These are phyloP conservation scores for Xerocomellus amylosporus DNA, from an alignment of 768 basidiomycete genomes.

Conservation along the genomic window DNA sequence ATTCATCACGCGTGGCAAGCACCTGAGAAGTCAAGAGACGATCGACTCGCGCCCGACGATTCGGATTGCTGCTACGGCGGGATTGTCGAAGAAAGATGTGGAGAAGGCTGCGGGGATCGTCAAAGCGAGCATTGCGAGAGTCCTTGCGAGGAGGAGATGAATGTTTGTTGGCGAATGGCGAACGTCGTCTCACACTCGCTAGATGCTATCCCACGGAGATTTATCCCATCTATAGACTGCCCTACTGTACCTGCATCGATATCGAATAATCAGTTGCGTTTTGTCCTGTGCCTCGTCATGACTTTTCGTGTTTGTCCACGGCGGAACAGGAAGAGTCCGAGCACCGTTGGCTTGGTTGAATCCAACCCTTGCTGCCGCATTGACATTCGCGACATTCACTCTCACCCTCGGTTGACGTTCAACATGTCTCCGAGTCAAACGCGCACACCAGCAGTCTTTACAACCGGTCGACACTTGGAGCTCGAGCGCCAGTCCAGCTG, in stretches of 20 bases:
- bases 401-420: no score
- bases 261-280: slow-evolving; percentile 9
- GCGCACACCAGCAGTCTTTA: no score
- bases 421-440: no score
- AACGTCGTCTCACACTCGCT: not conserved
- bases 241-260: slow-evolving; percentile 14
- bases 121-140: slow-evolving; percentile 71
- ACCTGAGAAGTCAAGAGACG: slow-evolving; percentile 80
- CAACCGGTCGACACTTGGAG: no score
- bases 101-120: slow-evolving; percentile 83
- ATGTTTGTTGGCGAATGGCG: no score
- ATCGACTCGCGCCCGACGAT: slow-evolving; percentile 81
- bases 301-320: no score
- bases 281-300: not conserved
- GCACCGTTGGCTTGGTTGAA: no score
- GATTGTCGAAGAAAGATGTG: slow-evolving; percentile 82
- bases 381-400: no score
- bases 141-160: slow-evolving; percentile 59
- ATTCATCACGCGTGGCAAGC: slow-evolving; percentile 79
- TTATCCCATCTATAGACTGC: slow-evolving; percentile 29
- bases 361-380: no score
- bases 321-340: no score
- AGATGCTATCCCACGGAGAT: slow-evolving; percentile 13
- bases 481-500: no score
- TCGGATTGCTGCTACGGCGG: slow-evolving; percentile 75